These are phyloP conservation scores for Cyclostephanos invisitatus DNA, from an alignment of 108 stramenopile species.

Conservation along the genomic window DNA sequence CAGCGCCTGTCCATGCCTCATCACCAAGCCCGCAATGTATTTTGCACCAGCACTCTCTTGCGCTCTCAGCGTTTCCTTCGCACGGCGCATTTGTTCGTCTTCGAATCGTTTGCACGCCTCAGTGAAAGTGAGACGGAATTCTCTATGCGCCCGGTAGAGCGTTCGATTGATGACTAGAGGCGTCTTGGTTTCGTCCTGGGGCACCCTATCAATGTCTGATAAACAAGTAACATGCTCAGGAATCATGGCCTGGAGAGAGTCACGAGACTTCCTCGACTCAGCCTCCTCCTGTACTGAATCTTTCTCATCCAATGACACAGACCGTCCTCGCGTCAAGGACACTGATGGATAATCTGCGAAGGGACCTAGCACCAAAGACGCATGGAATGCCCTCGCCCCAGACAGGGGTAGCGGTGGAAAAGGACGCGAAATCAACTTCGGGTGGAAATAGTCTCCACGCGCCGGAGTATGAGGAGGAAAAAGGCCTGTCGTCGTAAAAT, in stretches of 20 bases:
- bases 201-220: conserved; percentile 40
- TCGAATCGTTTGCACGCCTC: conserved; percentile 88
- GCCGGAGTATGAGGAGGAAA: conserved; percentile 66
- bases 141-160: conserved; percentile 77
- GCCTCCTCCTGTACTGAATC: conserved; percentile 33
- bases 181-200: conserved; percentile 53
- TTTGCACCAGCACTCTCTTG: conserved; percentile 45
- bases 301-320: conserved; percentile 45
- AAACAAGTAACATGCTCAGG: conserved; percentile 62
- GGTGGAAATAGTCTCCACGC: conserved; percentile 24
- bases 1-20: conserved; percentile 77
- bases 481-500: conserved; percentile 2
- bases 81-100: conserved; percentile 74
- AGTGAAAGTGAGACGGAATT: conserved; percentile 80
- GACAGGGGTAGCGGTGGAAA: conserved; percentile 20
- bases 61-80: conserved; percentile 60
- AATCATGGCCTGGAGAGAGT: conserved; percentile 69
- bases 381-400: conserved; percentile 22
- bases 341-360: conserved; percentile 1
- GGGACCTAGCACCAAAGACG: conserved; percentile 9
- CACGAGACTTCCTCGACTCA: conserved; percentile 28
- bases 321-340: conserved; percentile 28
- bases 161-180: conserved; percentile 71
- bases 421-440: conserved; percentile 26
- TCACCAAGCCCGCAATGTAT: conserved; percentile 74